phyloP scores from a whole-genome alignment of 2,329 filamentous ascomycete species.

The Diaporthe velutina region DNA sequence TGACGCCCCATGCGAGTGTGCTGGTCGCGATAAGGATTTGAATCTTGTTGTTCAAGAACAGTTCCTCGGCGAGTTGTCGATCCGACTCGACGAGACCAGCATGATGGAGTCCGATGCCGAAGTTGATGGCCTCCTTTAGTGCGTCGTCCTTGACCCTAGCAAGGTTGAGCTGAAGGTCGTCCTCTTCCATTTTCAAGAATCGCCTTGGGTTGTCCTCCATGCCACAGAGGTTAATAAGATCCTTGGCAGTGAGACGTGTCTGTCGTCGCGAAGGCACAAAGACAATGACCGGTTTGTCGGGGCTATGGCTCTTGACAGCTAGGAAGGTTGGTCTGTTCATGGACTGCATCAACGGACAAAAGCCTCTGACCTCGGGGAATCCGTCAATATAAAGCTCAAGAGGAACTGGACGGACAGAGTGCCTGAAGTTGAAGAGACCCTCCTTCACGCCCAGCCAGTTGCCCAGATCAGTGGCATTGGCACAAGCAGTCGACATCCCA shows the following conservation, averaged over 20 bases:
- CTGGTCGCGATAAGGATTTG: slow-evolving; percentile 96
- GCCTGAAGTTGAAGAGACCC: slow-evolving; percentile 95
- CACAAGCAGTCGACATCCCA: slow-evolving; percentile 99
- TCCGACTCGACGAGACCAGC: slow-evolving; percentile 96
- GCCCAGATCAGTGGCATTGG: slow-evolving; percentile 91
- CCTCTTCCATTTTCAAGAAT: slow-evolving; percentile 94
- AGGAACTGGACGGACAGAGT: slow-evolving; percentile 96
- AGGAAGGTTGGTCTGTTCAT: slow-evolving; percentile 99
- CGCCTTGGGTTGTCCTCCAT: slow-evolving; percentile 98
- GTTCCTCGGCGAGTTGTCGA: slow-evolving; percentile 89
- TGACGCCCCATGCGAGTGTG: slow-evolving; percentile 98
- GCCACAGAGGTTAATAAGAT: slow-evolving; percentile 96
- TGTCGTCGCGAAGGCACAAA: slow-evolving; percentile 97
- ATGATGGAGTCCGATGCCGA: slow-evolving; percentile 97
- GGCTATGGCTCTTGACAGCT: slow-evolving; percentile 96
- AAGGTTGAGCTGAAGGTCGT: slow-evolving; percentile 91
- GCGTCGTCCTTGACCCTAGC: slow-evolving; percentile 92
- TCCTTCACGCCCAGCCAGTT: slow-evolving; percentile 99
- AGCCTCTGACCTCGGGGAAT: slow-evolving; percentile 93
- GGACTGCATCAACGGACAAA: slow-evolving; percentile 97
- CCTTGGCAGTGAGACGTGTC: slow-evolving; percentile 93
- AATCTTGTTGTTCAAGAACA: slow-evolving; percentile 98
- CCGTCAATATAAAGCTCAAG: slow-evolving; percentile 98
- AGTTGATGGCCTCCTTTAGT: slow-evolving; percentile 92
- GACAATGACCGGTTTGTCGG: slow-evolving; percentile 96